Evolutionary conservation across 176 grass and related monocot genomes (phyloP), one percentile per base, ranked within the genome.

Genomic region (Chrysopogon serrulatus): DNA sequence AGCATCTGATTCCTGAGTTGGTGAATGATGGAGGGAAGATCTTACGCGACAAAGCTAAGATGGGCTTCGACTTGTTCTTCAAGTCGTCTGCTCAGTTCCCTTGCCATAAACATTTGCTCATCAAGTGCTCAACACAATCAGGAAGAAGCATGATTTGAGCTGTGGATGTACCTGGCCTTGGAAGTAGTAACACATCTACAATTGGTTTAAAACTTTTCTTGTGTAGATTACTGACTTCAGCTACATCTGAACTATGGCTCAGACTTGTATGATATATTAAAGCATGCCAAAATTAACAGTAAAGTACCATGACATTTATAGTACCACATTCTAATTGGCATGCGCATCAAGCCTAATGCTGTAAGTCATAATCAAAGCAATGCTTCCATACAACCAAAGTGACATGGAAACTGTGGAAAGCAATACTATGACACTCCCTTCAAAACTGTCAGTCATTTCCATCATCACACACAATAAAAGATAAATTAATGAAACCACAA

Each of bases 401-500:
- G 23, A 10, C 54, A 24, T 6, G 30, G 15, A 34, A 65, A 65
- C 16, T 33, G 70, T 44, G 40, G 68, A 89, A 76, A 37, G 65
- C 30, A 33, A 13, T 43, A 41, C 19, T 79, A 95, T 98, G 84
- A 98, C 81, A 84, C 89, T 98, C 48, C 95, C 95, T 86, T 98
- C 87, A 90, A 95, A 98, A 90, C 95, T 98, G 73, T 93, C 95
- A 0, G 95, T 98, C 95, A 98, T 98, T 80, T 98, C 92, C 39
- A 91, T 98, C 75, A 95, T 92, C 87, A 59, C 62, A 84, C 19
- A 4, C 11, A 67, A 42, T 32, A 60, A 68, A 44, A 18, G n/a
- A n/a, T n/a, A n/a, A n/a, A n/a, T n/a, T n/a, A n/a, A n/a, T n/a
- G n/a, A n/a, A n/a, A n/a, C n/a, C 32, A 30, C 4, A 36, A 35